A percentile compares a stretch with the other conserved stretches of the same genome.
Evolutionary conservation across 2,329 filamentous ascomycete genomes (phyloP).

Genomic region (Botryotinia convoluta): DNA sequence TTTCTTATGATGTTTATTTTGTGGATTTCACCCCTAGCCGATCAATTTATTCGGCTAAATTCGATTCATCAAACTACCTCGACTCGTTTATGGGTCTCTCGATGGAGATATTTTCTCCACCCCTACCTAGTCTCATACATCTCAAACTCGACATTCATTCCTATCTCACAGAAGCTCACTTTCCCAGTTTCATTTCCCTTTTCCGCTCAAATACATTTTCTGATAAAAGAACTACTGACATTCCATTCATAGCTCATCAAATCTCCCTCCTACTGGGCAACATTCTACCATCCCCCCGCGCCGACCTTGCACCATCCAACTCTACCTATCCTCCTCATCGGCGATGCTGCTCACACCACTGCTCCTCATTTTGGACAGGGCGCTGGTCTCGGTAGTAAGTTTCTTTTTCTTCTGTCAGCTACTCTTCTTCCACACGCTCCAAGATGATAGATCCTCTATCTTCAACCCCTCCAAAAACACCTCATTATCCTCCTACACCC

Average conservation of each 20-base stretch:
- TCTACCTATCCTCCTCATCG: neutral
- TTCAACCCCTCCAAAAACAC: neutral
- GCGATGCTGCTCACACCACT: slow-evolving; percentile 4
- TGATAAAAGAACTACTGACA: neutral
- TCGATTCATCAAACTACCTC: neutral
- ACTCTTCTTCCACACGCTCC: fast-evolving
- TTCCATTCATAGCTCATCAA: neutral
- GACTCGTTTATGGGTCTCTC: neutral
- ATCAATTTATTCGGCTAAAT: too few species aligned
- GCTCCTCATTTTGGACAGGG: slow-evolving; percentile 9
- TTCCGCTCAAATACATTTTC: neutral
- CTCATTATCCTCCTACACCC: fast-evolving
- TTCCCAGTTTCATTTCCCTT: neutral
- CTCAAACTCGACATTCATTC: too few species aligned
- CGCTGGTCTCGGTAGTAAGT: slow-evolving; percentile 1
- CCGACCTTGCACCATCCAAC: neutral
- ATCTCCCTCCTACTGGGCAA: slow-evolving; percentile 4
- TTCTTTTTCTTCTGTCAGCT: neutral
- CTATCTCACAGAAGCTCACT: neutral
- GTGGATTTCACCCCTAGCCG: neutral
- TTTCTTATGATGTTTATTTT: neutral
- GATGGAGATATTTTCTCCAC: neutral
- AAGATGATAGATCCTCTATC: fast-evolving
- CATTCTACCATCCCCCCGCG: neutral
- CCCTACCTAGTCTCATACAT: neutral